Evolutionary conservation across 805 yeast genomes (phyloP).

Genomic region (Starmerella lactis-condensi): DNA sequence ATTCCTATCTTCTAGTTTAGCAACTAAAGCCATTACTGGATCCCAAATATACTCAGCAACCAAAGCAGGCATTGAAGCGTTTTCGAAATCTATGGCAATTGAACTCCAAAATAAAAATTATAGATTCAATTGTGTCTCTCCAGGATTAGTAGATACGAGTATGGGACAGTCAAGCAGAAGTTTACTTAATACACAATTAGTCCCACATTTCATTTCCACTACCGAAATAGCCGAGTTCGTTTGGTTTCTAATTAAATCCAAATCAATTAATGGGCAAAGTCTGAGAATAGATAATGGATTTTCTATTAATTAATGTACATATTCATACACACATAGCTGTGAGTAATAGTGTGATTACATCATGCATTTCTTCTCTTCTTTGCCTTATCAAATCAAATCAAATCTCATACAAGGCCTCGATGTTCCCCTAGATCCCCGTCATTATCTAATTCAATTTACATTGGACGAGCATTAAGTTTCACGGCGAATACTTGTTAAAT

Average conservation of each 20-base stretch:
- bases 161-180: conserved; percentile 26
- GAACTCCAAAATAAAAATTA: conserved; percentile 39
- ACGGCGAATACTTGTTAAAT: no score
- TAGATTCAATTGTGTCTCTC: conserved; percentile 46
- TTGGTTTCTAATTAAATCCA: conserved; percentile 7
- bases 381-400: no score
- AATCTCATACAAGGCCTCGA: no score
- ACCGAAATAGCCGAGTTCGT: conserved; percentile 14
- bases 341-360: no score
- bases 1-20: conserved; percentile 49
- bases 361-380: no score
- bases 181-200: conserved; percentile 4
- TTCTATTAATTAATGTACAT: no score
- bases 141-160: conserved; percentile 51
- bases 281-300: no score
- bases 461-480: no score
- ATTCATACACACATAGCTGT: no score
- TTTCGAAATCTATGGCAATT: conserved; percentile 38
- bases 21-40: conserved; percentile 28
- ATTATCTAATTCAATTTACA: no score
- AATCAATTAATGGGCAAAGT: conserved; percentile 13
- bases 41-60: conserved; percentile 49
- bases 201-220: conserved; percentile 11
- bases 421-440: no score
- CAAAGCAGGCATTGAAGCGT: conserved; percentile 51